Percentiles rank a stretch among this genome's conserved stretches.
Evolutionary conservation across 768 basidiomycete genomes (phyloP).

Genomic region (Tylopilus sp.): DNA sequence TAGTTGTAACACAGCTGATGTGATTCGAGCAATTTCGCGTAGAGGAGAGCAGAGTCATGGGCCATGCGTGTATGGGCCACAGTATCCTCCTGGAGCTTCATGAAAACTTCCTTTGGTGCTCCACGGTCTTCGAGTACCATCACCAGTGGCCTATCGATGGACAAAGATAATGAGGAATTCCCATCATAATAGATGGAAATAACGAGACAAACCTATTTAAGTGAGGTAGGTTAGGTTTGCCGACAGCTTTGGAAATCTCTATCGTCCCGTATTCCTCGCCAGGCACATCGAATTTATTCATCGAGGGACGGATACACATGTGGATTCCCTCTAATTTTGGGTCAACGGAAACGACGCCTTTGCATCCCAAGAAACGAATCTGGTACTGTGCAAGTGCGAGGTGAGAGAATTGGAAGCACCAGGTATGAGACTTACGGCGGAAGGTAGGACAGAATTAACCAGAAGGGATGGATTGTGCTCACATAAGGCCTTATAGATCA

Average conservation of each 20-base stretch:
- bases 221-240: conserved; percentile 50
- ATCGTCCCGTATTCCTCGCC: conserved; percentile 52
- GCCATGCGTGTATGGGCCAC: conserved; percentile 46
- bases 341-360: conserved; percentile 78
- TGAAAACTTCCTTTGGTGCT: conserved; percentile 54
- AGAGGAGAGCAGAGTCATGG: conserved; percentile 50
- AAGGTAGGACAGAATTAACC: conserved; percentile 44
- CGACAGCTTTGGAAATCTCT: conserved; percentile 52
- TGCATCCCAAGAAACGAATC: conserved; percentile 81
- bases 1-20: conserved; percentile 49
- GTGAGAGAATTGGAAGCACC: not conserved
- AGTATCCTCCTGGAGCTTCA: conserved; percentile 51
- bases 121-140: conserved; percentile 79
- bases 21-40: conserved; percentile 44
- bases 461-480: conserved; percentile 36
- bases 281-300: conserved; percentile 61
- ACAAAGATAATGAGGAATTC: not conserved
- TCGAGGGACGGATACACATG: conserved; percentile 69
- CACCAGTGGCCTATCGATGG: conserved; percentile 53
- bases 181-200: not conserved
- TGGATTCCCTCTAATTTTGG: conserved; percentile 47
- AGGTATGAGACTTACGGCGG: conserved; percentile 48
- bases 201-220: conserved; percentile 65
- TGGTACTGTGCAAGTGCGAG: conserved; percentile 49
- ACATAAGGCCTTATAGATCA: conserved; percentile 58